phyloP scores from a whole-genome alignment of 345 rosid species.

The Linum tenue region DNA sequence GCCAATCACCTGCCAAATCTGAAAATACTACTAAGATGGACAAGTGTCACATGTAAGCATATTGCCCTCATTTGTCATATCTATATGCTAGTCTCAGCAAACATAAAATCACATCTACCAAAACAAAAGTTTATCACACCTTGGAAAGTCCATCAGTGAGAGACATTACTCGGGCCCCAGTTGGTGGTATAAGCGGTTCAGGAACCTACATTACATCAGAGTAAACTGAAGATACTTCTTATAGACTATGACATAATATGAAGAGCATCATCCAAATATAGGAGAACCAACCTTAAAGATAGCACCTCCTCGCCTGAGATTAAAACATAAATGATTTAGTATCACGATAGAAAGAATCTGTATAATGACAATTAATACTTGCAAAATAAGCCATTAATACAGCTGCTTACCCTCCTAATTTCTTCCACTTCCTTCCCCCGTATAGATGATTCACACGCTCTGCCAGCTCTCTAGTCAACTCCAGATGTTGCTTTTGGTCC shows the following conservation, averaged over 20 bases:
- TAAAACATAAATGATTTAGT: conserved; percentile 17
- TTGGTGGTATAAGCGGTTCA: conserved; percentile 76
- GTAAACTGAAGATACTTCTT: conserved; percentile 5
- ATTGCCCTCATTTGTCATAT: background rate
- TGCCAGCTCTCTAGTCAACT: conserved; percentile 81
- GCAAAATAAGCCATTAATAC: conserved; percentile 5
- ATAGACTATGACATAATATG: conserved; percentile 3
- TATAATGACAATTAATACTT: background rate
- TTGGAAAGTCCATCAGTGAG: conserved; percentile 86
- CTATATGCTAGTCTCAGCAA: background rate
- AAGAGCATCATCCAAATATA: conserved; percentile 17
- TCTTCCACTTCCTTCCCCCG: conserved; percentile 97
- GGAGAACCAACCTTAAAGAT: conserved; percentile 61
- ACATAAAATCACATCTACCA: conserved; percentile 2
- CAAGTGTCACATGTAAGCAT: background rate
- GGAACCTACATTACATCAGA: conserved; percentile 50
- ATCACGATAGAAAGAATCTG: background rate
- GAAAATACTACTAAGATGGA: too few relatives aligned
- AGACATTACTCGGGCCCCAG: conserved; percentile 89
- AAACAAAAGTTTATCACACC: conserved; percentile 29
- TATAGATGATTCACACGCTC: conserved; percentile 68
- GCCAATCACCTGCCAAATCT: background rate
- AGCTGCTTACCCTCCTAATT: conserved; percentile 69
- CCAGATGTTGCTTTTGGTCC: conserved; percentile 94
- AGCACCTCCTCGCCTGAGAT: conserved; percentile 59